Conservation (phyloP, 257 asterid species). For the Solanum dulcamara region DNA sequence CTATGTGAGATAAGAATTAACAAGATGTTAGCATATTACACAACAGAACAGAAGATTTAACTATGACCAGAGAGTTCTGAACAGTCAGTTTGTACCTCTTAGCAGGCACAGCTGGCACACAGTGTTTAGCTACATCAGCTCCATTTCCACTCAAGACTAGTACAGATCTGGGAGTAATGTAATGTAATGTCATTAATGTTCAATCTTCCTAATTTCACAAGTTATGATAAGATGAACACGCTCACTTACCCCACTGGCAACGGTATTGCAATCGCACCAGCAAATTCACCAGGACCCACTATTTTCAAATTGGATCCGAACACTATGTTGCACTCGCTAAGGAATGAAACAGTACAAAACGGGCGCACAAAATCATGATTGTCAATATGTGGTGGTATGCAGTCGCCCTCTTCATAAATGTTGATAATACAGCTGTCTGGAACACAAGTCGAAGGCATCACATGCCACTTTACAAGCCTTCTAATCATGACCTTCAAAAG, state of each 20-base stretch:
- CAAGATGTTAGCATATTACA: background rate
- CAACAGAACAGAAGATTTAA: background rate
- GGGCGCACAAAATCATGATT: constrained; percentile 38
- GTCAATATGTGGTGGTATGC: constrained; percentile 43
- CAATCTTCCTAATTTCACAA: background rate
- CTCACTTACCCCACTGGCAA: constrained; percentile 37
- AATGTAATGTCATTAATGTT: constrained; percentile 1
- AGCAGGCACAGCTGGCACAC: constrained; percentile 32
- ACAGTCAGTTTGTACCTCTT: constrained; percentile 16
- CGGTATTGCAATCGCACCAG: constrained; percentile 21
- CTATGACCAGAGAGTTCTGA: background rate
- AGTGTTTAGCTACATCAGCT: constrained; percentile 41
- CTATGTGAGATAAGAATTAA: constrained; percentile 13
- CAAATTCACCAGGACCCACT: constrained; percentile 22
- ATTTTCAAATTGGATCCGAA: constrained; percentile 28
- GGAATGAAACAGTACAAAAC: constrained; percentile 34
- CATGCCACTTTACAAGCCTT: constrained; percentile 36
- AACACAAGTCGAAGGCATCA: constrained; percentile 29
- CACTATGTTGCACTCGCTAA: constrained; percentile 28
- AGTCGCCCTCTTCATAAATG: constrained; percentile 32
- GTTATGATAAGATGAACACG: background rate
- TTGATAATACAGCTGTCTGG: constrained; percentile 42
- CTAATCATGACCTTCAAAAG: constrained; percentile 32
- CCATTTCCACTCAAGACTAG: constrained; percentile 36
- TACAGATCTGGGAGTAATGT: constrained; percentile 25